Evolutionary conservation across 192 early-diverging fungal species (phyloP), one percentile per base, ranked within the genome.

Genomic region (Gorgonomyces haynaldii): DNA sequence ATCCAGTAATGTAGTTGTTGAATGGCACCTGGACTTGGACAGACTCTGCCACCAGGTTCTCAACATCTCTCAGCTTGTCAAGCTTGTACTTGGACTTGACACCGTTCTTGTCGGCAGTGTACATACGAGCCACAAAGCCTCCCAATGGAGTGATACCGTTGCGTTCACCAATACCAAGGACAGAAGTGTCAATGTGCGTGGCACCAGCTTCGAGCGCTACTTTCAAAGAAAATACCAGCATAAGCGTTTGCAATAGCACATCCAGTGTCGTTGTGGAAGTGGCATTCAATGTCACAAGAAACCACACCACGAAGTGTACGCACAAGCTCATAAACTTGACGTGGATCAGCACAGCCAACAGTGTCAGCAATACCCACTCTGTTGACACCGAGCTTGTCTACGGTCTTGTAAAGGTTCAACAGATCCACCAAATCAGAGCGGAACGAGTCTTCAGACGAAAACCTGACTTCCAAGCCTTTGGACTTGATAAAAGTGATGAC

Each of bases 211-310:
- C 91, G 39, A 98, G 70, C 2, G 92, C 91, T 73, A 56, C 12
- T 4, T 23, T 12, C 9, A 26, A 7, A 15, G 20, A 16, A 20
- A 30, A 42, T 65, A 70, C 70, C 70, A 15, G 90, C 88, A 58
- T 92, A 94, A 36, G 95, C 88, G 64, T 98, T 98, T 36, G 91
- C 95, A 53, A 96, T 93, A 30, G 91, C 90, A 62, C 95, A 98
- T 38, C 91, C 91, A n/a, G 95, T 98, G 67, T 98, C 94, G 65
- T 98, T 91, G 69, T 98, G 95, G 83, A 98, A 98, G 65, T 98
- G 95, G 65, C 88, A 89, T 67, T 98, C 95, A 55, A 98, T 98
- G 59, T 98, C 95, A 65, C 91, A 96, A 31, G 85, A 90, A 15
- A 98, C 89, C 37, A 98, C 88, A 37, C 81, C 76, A 46, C 95